Percentiles rank a stretch among this genome's conserved stretches.
phyloP scores from a whole-genome alignment of 2,329 filamentous ascomycete genomes.

The Penicillium sp. region DNA sequence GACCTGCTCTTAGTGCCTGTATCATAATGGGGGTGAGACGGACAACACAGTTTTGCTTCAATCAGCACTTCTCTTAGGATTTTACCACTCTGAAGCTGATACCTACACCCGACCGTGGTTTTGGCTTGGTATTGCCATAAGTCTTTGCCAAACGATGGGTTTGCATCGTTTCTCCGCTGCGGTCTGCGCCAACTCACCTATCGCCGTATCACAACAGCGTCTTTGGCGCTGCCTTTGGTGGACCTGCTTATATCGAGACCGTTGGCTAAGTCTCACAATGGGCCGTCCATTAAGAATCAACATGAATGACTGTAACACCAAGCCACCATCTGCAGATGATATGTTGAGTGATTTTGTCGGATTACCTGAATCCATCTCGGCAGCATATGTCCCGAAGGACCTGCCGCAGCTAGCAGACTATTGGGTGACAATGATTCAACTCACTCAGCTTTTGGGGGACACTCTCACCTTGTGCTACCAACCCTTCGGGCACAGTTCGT shows the following conservation, averaged over 20 bases:
- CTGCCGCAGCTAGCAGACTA: constrained; percentile 21
- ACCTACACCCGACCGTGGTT: constrained; percentile 46
- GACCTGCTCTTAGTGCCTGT: neutral
- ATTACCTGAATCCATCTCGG: constrained; percentile 6
- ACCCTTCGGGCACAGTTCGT: constrained; percentile 15
- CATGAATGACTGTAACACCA: constrained; percentile 37
- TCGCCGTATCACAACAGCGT: constrained; percentile 21
- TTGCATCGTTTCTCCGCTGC: constrained; percentile 36
- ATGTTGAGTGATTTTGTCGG: constrained; percentile 23
- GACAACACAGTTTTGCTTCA: constrained; percentile 38
- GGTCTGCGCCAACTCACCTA: constrained; percentile 15
- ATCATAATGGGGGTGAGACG: constrained; percentile 4
- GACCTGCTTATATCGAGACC: constrained; percentile 42
- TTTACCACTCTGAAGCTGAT: constrained; percentile 44
- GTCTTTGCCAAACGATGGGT: constrained; percentile 45
- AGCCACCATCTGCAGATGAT: constrained; percentile 30
- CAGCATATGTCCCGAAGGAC: constrained; percentile 21
- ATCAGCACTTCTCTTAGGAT: constrained; percentile 43
- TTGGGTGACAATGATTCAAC: constrained; percentile 28
- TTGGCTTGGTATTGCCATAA: constrained; percentile 47
- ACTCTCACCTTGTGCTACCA: constrained; percentile 26
- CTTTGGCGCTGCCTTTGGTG: constrained; percentile 44
- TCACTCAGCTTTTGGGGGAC: constrained; percentile 26
- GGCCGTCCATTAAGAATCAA: constrained; percentile 43
- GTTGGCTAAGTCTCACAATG: constrained; percentile 40